Evolutionary conservation across 768 basidiomycete species (phyloP).

Genomic region (Postia placenta): DNA sequence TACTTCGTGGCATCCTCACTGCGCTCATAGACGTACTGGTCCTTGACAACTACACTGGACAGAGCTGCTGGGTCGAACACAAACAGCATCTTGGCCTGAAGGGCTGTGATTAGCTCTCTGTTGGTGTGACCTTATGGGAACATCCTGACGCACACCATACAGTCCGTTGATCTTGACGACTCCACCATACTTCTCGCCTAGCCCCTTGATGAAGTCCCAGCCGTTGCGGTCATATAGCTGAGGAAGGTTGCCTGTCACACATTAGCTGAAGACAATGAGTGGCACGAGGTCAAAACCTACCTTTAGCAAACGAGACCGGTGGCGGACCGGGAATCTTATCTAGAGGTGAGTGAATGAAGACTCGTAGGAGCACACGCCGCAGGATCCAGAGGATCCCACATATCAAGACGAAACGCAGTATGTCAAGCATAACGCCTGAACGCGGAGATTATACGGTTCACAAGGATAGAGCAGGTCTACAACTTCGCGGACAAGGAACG

Average conservation of each 20-base stretch:
- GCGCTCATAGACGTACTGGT: constrained; percentile 14
- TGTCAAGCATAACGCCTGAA: neutral
- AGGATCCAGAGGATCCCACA: neutral
- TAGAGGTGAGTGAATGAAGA: neutral
- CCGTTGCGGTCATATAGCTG: constrained; percentile 2
- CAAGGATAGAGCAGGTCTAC: too few relatives aligned
- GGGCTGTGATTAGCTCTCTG: too few relatives aligned
- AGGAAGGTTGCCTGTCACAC: constrained; percentile 5
- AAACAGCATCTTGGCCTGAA: constrained; percentile 6
- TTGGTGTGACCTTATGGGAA: too few relatives aligned
- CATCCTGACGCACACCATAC: constrained; percentile 6
- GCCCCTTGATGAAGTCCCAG: constrained; percentile 5
- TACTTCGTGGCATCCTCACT: constrained; percentile 9
- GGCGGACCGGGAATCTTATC: constrained; percentile 14
- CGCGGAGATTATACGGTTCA: too few relatives aligned
- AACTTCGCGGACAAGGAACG: too few relatives aligned
- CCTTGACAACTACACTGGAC: constrained; percentile 14
- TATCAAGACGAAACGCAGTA: neutral
- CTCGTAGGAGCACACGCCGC: neutral
- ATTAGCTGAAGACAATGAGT: neutral
- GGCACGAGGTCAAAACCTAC: neutral
- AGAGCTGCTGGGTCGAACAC: constrained; percentile 11
- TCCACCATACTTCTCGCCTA: constrained; percentile 8
- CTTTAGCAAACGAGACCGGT: neutral
- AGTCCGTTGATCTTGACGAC: constrained; percentile 7